Evolutionary conservation across 2,329 filamentous ascomycete species (phyloP).

Genomic region (Sphaerostilbella broomeana): DNA sequence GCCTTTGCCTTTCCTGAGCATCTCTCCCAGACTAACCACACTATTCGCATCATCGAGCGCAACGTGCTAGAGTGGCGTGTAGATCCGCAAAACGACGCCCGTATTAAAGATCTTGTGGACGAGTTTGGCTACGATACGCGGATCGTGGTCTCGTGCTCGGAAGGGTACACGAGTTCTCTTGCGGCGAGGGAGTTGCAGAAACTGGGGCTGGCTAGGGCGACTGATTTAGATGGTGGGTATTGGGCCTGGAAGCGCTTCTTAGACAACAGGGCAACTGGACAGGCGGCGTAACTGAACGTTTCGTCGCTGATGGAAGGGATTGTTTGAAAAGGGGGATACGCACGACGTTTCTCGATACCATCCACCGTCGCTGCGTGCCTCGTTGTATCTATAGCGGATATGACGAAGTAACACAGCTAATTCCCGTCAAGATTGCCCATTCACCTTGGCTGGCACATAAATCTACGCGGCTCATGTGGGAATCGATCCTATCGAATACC

Average conservation of each 20-base stretch:
- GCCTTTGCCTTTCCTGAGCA: constrained; percentile 3
- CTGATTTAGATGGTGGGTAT: constrained; percentile 12
- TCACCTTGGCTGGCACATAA: too few relatives aligned
- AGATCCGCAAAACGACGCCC: constrained; percentile 12
- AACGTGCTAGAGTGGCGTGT: constrained; percentile 14
- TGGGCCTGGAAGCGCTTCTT: constrained; percentile 12
- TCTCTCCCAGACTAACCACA: constrained; percentile 1
- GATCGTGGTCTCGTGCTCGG: constrained; percentile 12
- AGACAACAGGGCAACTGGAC: background rate
- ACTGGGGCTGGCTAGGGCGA: constrained; percentile 10
- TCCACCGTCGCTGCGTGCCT: too few relatives aligned
- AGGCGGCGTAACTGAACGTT: too few relatives aligned
- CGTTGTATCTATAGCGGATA: too few relatives aligned
- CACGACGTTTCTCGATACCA: too few relatives aligned
- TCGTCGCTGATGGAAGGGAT: too few relatives aligned
- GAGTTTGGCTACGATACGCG: constrained; percentile 13
- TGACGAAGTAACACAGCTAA: too few relatives aligned
- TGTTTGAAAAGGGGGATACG: too few relatives aligned
- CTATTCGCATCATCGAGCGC: constrained; percentile 12
- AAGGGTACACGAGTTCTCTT: constrained; percentile 13
- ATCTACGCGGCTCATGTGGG: too few relatives aligned
- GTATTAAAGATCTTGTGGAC: constrained; percentile 14
- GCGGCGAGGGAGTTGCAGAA: constrained; percentile 13
- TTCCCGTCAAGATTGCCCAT: too few relatives aligned
- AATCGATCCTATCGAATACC: too few relatives aligned